These are phyloP conservation scores for Diplodia seriata DNA, from an alignment of 2,329 filamentous ascomycete genomes.

Conservation along the genomic window DNA sequence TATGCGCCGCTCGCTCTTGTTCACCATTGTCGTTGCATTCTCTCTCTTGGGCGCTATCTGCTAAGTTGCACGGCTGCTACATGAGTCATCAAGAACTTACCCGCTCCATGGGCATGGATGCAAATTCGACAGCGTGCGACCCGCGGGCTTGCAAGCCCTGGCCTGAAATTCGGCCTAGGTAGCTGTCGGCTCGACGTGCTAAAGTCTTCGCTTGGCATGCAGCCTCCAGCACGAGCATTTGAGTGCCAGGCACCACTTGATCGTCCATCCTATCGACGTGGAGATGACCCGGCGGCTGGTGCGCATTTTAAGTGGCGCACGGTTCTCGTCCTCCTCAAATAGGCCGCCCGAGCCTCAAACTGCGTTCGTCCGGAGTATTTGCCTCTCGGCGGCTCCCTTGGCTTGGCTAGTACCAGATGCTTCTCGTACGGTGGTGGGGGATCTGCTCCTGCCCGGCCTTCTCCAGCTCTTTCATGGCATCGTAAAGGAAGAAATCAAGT, in stretches of 20 bases:
- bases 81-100: not conserved
- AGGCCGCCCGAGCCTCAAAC: not conserved
- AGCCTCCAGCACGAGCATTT: not conserved
- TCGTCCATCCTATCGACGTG: not conserved
- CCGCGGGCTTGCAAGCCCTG: not conserved
- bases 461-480: slow-evolving; percentile 88
- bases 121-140: not conserved
- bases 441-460: slow-evolving; percentile 59
- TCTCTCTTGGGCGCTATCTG: not conserved
- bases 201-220: not conserved
- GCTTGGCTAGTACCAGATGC: slow-evolving; percentile 83
- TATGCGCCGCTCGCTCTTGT: not conserved
- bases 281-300: not conserved
- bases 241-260: not conserved
- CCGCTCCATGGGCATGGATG: not conserved
- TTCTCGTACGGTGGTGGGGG: slow-evolving; percentile 87
- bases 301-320: not conserved
- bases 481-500: slow-evolving; percentile 97
- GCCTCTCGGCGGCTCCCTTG: not conserved
- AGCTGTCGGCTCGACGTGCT: not conserved
- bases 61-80: not conserved
- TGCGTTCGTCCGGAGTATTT: not conserved
- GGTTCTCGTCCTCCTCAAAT: too few species aligned
- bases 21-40: slow-evolving; percentile 1
- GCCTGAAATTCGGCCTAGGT: not conserved